A percentile compares a stretch with the other conserved stretches of the same genome.
Evolutionary conservation across 192 early-diverging fungal species (phyloP).

Genomic region (Entomortierella parvispora): DNA sequence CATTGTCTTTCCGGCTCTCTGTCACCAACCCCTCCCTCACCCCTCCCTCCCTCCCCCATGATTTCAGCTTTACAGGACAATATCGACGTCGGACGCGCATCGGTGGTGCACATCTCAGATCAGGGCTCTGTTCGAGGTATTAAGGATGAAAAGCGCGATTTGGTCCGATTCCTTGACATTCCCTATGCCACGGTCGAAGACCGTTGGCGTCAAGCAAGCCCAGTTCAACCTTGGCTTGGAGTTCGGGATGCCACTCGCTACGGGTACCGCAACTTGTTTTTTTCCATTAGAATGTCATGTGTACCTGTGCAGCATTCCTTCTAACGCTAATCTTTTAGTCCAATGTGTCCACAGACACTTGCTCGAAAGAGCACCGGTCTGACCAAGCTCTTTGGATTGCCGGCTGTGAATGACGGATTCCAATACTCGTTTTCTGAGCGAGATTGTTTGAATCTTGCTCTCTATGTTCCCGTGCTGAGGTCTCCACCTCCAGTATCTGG

Average conservation of each 20-base stretch:
- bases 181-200: background rate
- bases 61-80: no score
- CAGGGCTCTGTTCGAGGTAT: background rate
- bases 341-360: background rate
- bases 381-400: background rate
- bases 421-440: background rate
- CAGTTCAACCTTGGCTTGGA: background rate
- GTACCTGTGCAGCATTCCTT: background rate
- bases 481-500: background rate
- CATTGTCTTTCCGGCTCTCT: no score
- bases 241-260: background rate
- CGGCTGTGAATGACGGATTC: background rate
- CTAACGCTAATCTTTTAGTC: no score
- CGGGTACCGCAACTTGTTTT: background rate
- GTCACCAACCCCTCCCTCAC: no score
- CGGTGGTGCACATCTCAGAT: slow-evolving; percentile 1
- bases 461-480: background rate
- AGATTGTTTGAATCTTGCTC: background rate
- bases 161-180: background rate
- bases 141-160: background rate
- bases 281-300: background rate
- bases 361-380: background rate
- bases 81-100: no score
- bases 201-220: background rate
- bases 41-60: no score